phyloP scores from a whole-genome alignment of 2,329 filamentous ascomycete species.

The Exophiala calicioides region DNA sequence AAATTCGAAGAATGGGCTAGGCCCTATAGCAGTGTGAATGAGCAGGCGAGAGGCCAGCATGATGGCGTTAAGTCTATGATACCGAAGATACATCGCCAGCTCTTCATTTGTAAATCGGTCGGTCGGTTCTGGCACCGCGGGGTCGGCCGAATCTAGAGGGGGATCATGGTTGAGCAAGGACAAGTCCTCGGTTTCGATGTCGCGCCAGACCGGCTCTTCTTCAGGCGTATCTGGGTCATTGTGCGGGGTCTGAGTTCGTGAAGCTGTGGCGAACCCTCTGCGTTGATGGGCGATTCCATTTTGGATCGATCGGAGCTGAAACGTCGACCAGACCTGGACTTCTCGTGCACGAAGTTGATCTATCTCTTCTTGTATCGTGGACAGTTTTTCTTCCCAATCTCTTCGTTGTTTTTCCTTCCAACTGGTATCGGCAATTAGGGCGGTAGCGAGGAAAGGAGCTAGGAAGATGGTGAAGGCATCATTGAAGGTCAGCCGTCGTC shows the following conservation, averaged over 20 bases:
- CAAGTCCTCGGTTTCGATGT: too few species aligned
- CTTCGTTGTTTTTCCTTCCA: slow-evolving; percentile 28
- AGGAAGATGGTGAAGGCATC: slow-evolving; percentile 30
- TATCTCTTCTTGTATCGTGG: slow-evolving; percentile 24
- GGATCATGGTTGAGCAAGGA: neutral
- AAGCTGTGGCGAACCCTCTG: slow-evolving; percentile 21
- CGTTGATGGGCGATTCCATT: slow-evolving; percentile 19
- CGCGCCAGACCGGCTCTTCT: slow-evolving; percentile 3
- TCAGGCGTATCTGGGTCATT: slow-evolving; percentile 15
- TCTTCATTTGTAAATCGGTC: too few species aligned
- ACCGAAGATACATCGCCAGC: slow-evolving; percentile 17
- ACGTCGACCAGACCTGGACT: slow-evolving; percentile 14
- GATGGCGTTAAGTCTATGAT: slow-evolving; percentile 26
- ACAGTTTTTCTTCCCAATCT: slow-evolving; percentile 30
- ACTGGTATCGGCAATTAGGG: slow-evolving; percentile 28
- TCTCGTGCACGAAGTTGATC: slow-evolving; percentile 24
- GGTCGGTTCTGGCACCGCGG: too few species aligned
- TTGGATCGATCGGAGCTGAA: slow-evolving; percentile 18
- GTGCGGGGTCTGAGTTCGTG: slow-evolving; percentile 1
- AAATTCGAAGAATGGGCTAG: slow-evolving; percentile 19
- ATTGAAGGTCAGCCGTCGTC: slow-evolving; percentile 24
- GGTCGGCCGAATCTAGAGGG: neutral
- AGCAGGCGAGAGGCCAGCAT: slow-evolving; percentile 23
- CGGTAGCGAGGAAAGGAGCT: slow-evolving; percentile 27
- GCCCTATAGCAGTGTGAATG: slow-evolving; percentile 23